phyloP scores from a whole-genome alignment of 1,284 basidiomycete genomes.

The Malassezia yamatoensis region DNA sequence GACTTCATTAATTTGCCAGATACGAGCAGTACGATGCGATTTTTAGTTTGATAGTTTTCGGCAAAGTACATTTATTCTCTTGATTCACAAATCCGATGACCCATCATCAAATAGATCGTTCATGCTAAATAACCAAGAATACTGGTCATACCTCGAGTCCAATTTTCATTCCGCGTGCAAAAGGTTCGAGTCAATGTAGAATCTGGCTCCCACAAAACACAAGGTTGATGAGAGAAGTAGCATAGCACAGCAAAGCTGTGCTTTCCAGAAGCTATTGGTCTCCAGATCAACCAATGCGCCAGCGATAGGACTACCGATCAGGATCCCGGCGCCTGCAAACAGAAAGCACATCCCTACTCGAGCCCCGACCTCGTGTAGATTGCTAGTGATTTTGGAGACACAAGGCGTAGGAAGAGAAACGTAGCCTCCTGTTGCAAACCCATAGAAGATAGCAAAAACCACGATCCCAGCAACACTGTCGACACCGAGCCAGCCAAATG shows the following conservation, averaged over 20 bases:
- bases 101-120: no score
- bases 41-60: no score
- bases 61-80: no score
- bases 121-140: no score
- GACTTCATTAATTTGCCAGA: no score
- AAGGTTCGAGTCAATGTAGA: not conserved
- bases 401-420: slow-evolving; percentile 21
- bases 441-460: slow-evolving; percentile 26
- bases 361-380: not conserved
- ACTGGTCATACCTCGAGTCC: no score
- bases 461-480: slow-evolving; percentile 11
- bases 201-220: not conserved
- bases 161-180: no score
- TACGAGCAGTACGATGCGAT: no score
- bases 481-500: slow-evolving; percentile 19
- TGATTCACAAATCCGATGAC: no score
- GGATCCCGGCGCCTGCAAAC: slow-evolving; percentile 8
- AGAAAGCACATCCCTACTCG: slow-evolving; percentile 8
- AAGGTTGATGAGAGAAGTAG: not conserved
- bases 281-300: slow-evolving; percentile 13
- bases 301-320: slow-evolving; percentile 20
- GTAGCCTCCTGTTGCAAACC: slow-evolving; percentile 28
- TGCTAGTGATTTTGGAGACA: not conserved
- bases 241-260: slow-evolving; percentile 12
- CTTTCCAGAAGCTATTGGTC: not conserved